Percentiles rank a stretch among this genome's conserved stretches.
phyloP scores from a whole-genome alignment of 352 stramenopile genomes.

The Blastocystis sp. region DNA sequence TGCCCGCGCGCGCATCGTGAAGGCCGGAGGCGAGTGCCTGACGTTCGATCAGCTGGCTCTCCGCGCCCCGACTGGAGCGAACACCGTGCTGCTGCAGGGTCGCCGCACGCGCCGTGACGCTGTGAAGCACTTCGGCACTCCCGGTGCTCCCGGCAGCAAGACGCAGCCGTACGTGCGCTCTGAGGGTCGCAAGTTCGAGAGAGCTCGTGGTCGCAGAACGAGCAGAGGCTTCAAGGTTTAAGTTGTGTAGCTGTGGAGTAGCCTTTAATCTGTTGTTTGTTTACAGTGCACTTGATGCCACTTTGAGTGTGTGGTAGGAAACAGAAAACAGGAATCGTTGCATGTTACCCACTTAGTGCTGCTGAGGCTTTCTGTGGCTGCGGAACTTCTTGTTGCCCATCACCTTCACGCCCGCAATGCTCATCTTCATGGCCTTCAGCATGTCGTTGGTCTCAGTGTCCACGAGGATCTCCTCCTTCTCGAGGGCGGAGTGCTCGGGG shows the following conservation, averaged over 20 bases:
- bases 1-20: constrained; percentile 78
- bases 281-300: neutral
- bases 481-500: constrained; percentile 90
- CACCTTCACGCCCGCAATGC: constrained; percentile 70
- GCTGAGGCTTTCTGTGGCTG: constrained; percentile 32
- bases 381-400: constrained; percentile 37
- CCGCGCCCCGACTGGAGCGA: constrained; percentile 88
- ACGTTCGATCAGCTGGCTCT: constrained; percentile 79
- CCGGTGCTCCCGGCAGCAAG: no score
- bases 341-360: constrained; percentile 46
- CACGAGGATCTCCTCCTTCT: constrained; percentile 89
- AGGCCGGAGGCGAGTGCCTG: constrained; percentile 94
- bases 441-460: constrained; percentile 97
- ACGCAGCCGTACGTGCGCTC: no score
- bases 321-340: constrained; percentile 52
- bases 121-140: no score
- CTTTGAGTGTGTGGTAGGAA: neutral
- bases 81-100: constrained; percentile 89
- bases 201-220: no score
- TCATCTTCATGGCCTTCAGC: constrained; percentile 89
- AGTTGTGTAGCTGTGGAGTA: constrained; percentile 70
- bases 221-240: no score
- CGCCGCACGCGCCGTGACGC: no score
- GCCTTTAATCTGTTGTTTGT: constrained; percentile 49
- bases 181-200: no score